Conservation (phyloP, 352 stramenopile genomes). For the Pythium volutum region DNA sequence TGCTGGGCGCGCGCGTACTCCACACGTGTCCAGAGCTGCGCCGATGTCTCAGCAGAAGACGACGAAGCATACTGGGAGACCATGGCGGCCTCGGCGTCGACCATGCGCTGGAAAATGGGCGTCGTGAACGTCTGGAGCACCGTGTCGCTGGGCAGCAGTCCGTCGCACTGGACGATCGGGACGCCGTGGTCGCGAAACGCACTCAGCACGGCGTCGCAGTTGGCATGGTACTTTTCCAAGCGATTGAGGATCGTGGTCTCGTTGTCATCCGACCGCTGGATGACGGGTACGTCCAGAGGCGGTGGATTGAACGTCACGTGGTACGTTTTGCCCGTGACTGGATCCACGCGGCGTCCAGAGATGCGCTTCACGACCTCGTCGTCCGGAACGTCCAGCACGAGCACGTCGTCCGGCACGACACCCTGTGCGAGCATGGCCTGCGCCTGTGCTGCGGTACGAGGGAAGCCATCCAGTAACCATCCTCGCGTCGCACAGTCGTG, state of each 20-base stretch:
- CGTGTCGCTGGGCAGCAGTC: constrained; percentile 37
- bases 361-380: constrained; percentile 94
- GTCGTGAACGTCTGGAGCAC: constrained; percentile 49
- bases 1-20: constrained; percentile 18
- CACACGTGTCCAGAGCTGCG: constrained; percentile 17
- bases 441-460: constrained; percentile 88
- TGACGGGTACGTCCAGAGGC: constrained; percentile 48
- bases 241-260: constrained; percentile 90
- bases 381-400: constrained; percentile 94
- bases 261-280: constrained; percentile 91
- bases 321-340: constrained; percentile 91
- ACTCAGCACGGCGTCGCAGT: constrained; percentile 46
- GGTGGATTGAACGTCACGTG: constrained; percentile 96
- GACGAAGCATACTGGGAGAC: constrained; percentile 3
- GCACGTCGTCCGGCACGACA: constrained; percentile 83
- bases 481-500: constrained; percentile 85
- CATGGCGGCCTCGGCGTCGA: constrained; percentile 34
- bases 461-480: constrained; percentile 95
- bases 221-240: constrained; percentile 79
- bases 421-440: constrained; percentile 74
- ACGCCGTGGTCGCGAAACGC: constrained; percentile 25
- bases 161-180: constrained; percentile 59
- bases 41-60: background rate
- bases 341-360: constrained; percentile 94
- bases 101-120: constrained; percentile 45